phyloP scores from a whole-genome alignment of 169 alveolate genomes.

The Babesia ovata region DNA sequence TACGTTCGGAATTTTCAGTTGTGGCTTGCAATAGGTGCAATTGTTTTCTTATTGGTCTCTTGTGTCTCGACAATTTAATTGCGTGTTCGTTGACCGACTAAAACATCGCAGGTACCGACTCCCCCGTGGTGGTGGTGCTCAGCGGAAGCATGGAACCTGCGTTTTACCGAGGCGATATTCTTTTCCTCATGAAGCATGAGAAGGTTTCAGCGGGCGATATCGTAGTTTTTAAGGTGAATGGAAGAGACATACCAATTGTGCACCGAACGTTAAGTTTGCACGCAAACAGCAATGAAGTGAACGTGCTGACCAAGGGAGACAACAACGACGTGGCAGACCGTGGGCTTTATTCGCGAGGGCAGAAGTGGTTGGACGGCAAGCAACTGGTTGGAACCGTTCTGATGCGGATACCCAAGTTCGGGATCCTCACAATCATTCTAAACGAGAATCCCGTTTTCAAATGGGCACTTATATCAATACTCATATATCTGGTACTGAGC shows the following conservation, averaged over 20 bases:
- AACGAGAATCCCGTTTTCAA: slow-evolving; percentile 83
- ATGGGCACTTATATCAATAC: slow-evolving; percentile 27
- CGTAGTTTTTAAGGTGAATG: slow-evolving; percentile 76
- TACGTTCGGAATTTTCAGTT: no score
- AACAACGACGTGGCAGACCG: slow-evolving; percentile 90
- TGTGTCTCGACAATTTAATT: no score
- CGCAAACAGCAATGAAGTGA: slow-evolving; percentile 75
- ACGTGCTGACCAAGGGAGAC: slow-evolving; percentile 91
- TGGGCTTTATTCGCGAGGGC: slow-evolving; percentile 85
- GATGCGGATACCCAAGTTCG: slow-evolving; percentile 88
- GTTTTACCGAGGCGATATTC: slow-evolving; percentile 90
- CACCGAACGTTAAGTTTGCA: slow-evolving; percentile 87
- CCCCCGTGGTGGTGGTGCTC: slow-evolving; percentile 92
- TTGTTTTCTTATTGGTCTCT: no score
- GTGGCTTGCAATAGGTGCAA: no score
- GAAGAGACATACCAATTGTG: slow-evolving; percentile 90
- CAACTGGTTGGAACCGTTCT: slow-evolving; percentile 86
- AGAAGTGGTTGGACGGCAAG: slow-evolving; percentile 82
- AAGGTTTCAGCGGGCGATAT: slow-evolving; percentile 74
- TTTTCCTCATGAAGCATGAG: slow-evolving; percentile 78
- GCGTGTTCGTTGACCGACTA: no score
- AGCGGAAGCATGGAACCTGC: slow-evolving; percentile 93
- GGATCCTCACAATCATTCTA: slow-evolving; percentile 88
- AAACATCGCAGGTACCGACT: slow-evolving; percentile 78
- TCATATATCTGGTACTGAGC: slow-evolving; percentile 39